These are phyloP conservation scores for Shiraia bambusicola DNA, from an alignment of 2,329 filamentous ascomycete species.

Conservation along the genomic window DNA sequence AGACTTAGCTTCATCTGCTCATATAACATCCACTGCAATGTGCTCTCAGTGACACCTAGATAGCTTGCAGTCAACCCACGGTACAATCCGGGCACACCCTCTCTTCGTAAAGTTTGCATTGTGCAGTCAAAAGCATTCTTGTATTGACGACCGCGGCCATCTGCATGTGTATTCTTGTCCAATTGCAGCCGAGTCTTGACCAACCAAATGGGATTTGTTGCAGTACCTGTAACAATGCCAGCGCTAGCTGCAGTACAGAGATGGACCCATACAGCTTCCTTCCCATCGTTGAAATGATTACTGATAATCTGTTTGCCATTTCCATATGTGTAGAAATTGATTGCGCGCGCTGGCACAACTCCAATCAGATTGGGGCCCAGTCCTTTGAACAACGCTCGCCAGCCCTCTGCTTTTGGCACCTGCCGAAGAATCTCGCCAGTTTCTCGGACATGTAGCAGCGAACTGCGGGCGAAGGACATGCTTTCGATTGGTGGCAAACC, in stretches of 20 bases:
- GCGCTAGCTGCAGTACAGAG: conserved; percentile 74
- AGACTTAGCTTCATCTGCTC: conserved; percentile 85
- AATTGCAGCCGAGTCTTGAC: conserved; percentile 92
- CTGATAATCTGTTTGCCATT: conserved; percentile 85
- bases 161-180: conserved; percentile 76
- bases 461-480: conserved; percentile 66
- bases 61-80: conserved; percentile 90
- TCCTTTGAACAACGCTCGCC: conserved; percentile 88
- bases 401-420: conserved; percentile 79
- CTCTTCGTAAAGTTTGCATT: conserved; percentile 74
- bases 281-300: conserved; percentile 69
- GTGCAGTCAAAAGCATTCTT: conserved; percentile 87
- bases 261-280: conserved; percentile 75
- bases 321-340: conserved; percentile 92
- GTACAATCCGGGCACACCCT: conserved; percentile 82
- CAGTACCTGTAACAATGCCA: conserved; percentile 83
- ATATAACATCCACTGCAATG: conserved; percentile 91
- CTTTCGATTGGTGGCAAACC: conserved; percentile 55
- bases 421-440: conserved; percentile 82
- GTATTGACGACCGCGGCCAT: conserved; percentile 67
- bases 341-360: conserved; percentile 83
- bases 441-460: conserved; percentile 74
- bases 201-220: conserved; percentile 95
- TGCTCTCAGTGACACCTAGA: conserved; percentile 85
- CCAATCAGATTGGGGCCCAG: conserved; percentile 87